Conservation (phyloP, 768 basidiomycete species). For the Mycena crocata region DNA sequence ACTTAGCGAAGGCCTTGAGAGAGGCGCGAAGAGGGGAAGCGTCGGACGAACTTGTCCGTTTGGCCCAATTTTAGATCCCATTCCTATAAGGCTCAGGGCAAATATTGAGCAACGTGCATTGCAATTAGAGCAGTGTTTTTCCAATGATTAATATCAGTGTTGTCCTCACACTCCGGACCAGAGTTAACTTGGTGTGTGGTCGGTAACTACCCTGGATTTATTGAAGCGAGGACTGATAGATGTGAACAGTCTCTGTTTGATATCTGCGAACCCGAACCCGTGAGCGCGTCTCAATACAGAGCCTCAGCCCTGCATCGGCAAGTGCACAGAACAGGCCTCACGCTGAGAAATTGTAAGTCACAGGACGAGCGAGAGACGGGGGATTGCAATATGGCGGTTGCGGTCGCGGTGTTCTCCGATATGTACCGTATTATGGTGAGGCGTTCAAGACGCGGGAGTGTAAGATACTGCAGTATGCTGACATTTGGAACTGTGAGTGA, state of each 20-base stretch:
- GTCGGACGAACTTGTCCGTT: constrained; percentile 9
- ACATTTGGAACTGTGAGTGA: background rate
- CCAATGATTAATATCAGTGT: too few species aligned
- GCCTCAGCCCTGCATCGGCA: background rate
- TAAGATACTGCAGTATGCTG: background rate
- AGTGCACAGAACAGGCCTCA: background rate
- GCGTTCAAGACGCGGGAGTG: background rate
- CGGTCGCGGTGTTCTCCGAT: background rate
- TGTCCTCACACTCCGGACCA: too few species aligned
- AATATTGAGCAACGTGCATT: too few species aligned
- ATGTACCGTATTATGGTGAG: background rate
- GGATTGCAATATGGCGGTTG: background rate
- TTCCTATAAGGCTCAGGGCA: too few species aligned
- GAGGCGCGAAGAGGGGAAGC: constrained; percentile 7
- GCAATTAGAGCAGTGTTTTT: too few species aligned
- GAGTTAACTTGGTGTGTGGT: too few species aligned
- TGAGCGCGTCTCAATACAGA: background rate
- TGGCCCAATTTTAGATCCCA: constrained; percentile 21
- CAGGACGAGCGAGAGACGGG: background rate
- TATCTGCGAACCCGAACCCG: too few species aligned
- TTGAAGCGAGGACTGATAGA: too few species aligned
- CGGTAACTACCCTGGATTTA: too few species aligned
- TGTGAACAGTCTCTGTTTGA: too few species aligned
- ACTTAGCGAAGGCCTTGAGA: background rate
- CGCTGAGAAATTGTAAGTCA: background rate